Conservation (phyloP, 108 stramenopile species). For the Asterionellopsis glacialis region DNA sequence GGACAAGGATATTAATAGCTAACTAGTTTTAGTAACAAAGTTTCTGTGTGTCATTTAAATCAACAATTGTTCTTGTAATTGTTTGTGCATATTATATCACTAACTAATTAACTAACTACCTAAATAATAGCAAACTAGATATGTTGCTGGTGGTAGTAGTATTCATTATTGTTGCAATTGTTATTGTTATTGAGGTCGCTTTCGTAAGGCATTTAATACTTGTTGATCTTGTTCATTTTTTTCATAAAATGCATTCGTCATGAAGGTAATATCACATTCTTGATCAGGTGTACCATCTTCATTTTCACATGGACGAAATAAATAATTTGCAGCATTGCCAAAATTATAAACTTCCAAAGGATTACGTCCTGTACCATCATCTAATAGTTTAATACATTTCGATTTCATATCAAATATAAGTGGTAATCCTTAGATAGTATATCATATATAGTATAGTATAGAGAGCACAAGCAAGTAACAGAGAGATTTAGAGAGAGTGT, state of each 20-base stretch:
- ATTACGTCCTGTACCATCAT: slow-evolving; percentile 49
- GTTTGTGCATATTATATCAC: no score
- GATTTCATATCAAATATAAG: slow-evolving; percentile 62
- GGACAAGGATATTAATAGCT: no score
- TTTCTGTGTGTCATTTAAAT: no score
- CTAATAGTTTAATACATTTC: slow-evolving; percentile 67
- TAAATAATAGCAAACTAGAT: no score
- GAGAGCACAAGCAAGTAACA: background rate
- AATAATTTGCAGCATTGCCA: slow-evolving; percentile 66
- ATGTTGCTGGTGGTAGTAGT: no score
- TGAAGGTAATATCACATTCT: slow-evolving; percentile 24
- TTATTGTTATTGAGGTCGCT: no score
- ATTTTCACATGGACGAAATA: slow-evolving; percentile 62
- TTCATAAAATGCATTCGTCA: background rate
- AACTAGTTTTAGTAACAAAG: no score
- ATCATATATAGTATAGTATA: no score
- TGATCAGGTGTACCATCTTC: slow-evolving; percentile 45
- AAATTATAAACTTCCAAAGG: slow-evolving; percentile 62
- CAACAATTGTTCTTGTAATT: no score
- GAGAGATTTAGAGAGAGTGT: slow-evolving; percentile 15
- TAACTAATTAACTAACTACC: no score
- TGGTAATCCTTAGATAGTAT: no score
- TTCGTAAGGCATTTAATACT: background rate
- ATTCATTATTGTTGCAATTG: no score
- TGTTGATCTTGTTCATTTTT: background rate